phyloP scores from a whole-genome alignment of 1,139 yeast genomes.

The Blastobotrys apis region DNA sequence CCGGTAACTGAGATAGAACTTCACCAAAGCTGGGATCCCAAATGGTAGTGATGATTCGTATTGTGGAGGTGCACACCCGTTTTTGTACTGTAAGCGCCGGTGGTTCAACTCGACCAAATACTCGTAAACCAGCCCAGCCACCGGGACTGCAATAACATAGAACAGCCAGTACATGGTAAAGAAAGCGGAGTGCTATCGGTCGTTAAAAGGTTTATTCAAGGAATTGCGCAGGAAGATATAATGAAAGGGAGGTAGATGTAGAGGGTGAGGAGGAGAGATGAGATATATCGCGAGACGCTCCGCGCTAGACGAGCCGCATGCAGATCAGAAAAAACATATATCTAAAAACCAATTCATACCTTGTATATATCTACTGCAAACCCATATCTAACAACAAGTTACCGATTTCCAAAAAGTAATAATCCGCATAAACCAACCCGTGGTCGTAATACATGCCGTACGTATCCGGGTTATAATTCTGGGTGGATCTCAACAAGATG shows the following conservation, averaged over 20 bases:
- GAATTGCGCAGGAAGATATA: no score
- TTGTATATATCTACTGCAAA: no score
- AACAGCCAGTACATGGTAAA: neutral
- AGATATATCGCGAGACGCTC: no score
- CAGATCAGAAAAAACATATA: no score
- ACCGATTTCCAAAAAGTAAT: slow-evolving; percentile 19
- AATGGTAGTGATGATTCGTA: slow-evolving; percentile 10
- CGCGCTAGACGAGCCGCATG: no score
- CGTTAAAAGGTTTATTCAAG: no score
- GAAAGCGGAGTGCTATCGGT: no score
- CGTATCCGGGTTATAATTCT: slow-evolving; percentile 13
- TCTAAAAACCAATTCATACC: no score
- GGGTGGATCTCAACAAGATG: slow-evolving; percentile 15
- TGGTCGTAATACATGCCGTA: slow-evolving; percentile 7
- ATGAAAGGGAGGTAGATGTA: no score
- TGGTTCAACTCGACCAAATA: slow-evolving; percentile 3
- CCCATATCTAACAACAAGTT: slow-evolving; percentile 17
- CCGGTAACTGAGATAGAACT: neutral
- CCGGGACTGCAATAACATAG: neutral
- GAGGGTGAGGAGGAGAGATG: no score
- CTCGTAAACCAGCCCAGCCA: slow-evolving; percentile 4
- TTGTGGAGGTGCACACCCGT: slow-evolving; percentile 11
- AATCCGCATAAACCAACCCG: slow-evolving; percentile 20
- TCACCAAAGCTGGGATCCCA: slow-evolving; percentile 10
- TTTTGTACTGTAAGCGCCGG: slow-evolving; percentile 5